Base-by-base conservation (phyloP, 164 flowering plant species). In the Santalum album region DNA sequence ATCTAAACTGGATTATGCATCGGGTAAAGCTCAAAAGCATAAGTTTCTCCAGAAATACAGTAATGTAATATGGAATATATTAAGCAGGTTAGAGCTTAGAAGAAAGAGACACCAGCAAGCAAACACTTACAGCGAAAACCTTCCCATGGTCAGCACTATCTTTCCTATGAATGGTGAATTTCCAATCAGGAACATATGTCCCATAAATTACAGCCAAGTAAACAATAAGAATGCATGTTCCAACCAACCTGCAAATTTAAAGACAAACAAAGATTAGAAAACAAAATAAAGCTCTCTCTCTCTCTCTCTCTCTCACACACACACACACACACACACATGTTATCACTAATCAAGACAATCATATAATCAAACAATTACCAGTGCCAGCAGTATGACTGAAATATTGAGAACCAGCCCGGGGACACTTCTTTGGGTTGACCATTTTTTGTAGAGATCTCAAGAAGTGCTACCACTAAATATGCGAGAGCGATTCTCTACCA, bases 161-260 rank as follows among this genome's bases (percentile, higher is more conserved):
- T 49, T 27, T 54, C 26, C 79, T 51, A 10, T 66, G 64, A 48
- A 78, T 80, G 14, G 75, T 78, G 67, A 87, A 87, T 16, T 76
- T 66, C 98, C 98, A 91, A 48, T 87, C 81, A 20, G 98, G 95
- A 65, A 91, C 96, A 69, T 79, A 78, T n/a, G 65, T 65, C 54
- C 90, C 91, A 67, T 87, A 87, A 46, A 84, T 55, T 34, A 72
- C 49, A 23, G 82, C 78, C 64, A 78, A 56, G 73, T 87, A 87
- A 43, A 82, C 64, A 44, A 73, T 55, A 25, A 87, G 72, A 38
- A 79, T 56, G 58, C 80, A 72, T 39, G 75, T 80, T 20, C 82
- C 95, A 9, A 69, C 63, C 48, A 86, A 38, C 98, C 95, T 90
- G 69, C 43, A 61, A 59, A 64, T 63, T n/a, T 11, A 21, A 16